Conservation (phyloP, 2,329 filamentous ascomycete species). For the Trichoderma simmonsii region DNA sequence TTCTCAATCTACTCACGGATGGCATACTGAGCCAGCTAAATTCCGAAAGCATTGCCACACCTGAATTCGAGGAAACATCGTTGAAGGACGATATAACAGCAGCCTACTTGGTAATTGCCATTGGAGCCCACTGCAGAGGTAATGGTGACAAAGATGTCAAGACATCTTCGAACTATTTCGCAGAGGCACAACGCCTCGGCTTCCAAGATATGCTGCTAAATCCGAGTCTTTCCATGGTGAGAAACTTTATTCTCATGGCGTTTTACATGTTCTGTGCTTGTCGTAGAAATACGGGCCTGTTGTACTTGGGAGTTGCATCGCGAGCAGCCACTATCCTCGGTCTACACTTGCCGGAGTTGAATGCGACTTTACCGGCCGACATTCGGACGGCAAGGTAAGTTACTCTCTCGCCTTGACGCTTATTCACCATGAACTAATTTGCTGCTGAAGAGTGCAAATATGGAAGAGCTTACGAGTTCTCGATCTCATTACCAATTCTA, state of each 20-base stretch:
- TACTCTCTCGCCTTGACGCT: background rate
- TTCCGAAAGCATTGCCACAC: background rate
- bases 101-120: background rate
- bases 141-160: background rate
- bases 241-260: background rate
- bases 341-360: background rate
- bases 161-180: background rate
- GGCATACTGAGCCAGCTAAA: background rate
- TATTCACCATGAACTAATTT: background rate
- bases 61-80: background rate
- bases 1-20: background rate
- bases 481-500: background rate
- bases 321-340: background rate
- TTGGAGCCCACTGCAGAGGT: background rate
- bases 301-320: background rate
- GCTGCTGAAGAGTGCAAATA: background rate
- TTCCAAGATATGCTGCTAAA: background rate
- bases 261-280: background rate
- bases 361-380: background rate
- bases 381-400: background rate
- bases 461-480: background rate
- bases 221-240: background rate
- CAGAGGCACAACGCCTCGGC: background rate
- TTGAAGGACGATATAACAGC: background rate
- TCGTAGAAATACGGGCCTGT: background rate